Base-by-base conservation (phyloP, 441 rosid species). In the Croton setiger region DNA sequence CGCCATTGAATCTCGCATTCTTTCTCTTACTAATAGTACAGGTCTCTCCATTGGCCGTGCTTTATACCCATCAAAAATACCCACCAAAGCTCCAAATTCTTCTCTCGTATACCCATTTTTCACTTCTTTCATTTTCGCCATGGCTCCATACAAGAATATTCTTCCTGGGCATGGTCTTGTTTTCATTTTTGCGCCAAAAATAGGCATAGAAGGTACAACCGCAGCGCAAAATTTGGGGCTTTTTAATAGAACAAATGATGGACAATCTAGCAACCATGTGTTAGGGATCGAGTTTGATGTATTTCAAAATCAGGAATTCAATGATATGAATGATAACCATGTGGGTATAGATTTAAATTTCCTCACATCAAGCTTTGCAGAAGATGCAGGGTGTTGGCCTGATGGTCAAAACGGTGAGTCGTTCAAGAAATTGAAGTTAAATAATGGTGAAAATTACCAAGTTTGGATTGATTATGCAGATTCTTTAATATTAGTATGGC, bases 91-190 rank as follows among this genome's bases (percentile, higher is more conserved):
- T 21, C 83, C 78, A 20, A 35, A 72, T 13, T 79, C 89, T 11
- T 81, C 86, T 55, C 45, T 53, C 68, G 87, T 81, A 0, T 70
- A 74, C 18, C 88, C 89, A 1, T 82, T 90, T 70, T 89, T 91
- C 0, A 87, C 91, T 69, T 86, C 96, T 33, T 90, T 88, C 72
- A 85, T 86, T 68, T 90, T 92, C 67, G 69, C 93, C 71, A 82
- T 84, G 80, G 82, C 93, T 62, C 95, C 90, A 48, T 85, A 69
- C 75, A 51, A 69, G 45, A 75, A 77, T 51, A 61, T 70, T 5
- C 92, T 83, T 2, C 77, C 92, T 0, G 88, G 94, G 0, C 96
- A 89, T 59, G 94, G 94, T 21, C 13, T 88, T 0, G 98, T 87
- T 14, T 84, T 92, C 62, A 58, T 92, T 66, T 89, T 88, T 54